phyloP scores from a whole-genome alignment of 495 filamentous ascomycete species.

The Annulohypoxylon nitens region DNA sequence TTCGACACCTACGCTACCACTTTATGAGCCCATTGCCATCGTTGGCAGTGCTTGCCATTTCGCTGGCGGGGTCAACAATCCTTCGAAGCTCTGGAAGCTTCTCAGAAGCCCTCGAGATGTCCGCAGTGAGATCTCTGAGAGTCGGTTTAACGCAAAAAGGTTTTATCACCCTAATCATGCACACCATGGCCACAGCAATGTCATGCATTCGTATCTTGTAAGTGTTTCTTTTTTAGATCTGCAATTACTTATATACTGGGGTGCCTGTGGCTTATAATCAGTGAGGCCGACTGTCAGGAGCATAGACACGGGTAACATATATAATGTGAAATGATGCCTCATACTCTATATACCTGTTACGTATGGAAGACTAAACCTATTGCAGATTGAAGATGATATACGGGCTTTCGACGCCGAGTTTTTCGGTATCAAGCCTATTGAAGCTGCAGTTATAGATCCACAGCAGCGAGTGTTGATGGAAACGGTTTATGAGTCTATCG shows the following conservation, averaged over 20 bases:
- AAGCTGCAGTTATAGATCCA: constrained; percentile 3
- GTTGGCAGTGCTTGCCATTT: not conserved
- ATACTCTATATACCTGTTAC: too few relatives aligned
- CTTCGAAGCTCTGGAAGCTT: not conserved
- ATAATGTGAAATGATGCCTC: too few relatives aligned
- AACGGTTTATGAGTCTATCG: not conserved
- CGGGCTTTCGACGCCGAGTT: not conserved
- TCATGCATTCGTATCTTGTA: not conserved
- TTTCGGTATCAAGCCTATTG: not conserved
- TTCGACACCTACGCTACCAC: not conserved
- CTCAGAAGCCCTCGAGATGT: not conserved
- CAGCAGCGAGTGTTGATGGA: constrained; percentile 4
- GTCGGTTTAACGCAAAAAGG: not conserved
- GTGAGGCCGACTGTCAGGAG: too few relatives aligned
- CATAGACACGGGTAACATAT: too few relatives aligned
- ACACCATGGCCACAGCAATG: not conserved
- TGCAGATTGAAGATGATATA: not conserved
- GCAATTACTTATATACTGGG: too few relatives aligned
- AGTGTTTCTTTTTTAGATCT: not conserved
- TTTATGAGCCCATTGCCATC: constrained; percentile 3
- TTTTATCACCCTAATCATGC: not conserved
- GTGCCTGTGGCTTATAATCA: too few relatives aligned
- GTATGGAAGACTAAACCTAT: not conserved
- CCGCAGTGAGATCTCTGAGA: not conserved
- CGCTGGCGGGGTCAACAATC: not conserved